Percentiles rank a stretch among this genome's conserved stretches.
Evolutionary conservation across 1,139 yeast species (phyloP).

Genomic region (Pichia cactophila): DNA sequence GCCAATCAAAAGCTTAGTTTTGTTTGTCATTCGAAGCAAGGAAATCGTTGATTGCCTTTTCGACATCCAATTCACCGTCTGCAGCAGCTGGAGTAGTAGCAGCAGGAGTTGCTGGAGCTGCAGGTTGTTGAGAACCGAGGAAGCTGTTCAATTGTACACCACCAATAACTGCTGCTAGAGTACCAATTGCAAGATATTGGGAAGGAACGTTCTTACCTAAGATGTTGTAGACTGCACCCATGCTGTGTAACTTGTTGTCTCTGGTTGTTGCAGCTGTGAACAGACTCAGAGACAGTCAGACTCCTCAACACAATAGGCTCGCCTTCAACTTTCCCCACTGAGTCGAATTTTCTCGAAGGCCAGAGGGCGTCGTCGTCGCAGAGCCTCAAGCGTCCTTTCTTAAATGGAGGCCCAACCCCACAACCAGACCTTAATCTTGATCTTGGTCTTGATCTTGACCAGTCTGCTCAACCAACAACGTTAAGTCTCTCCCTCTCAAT

Average conservation of each 20-base stretch:
- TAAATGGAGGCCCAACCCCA: neutral
- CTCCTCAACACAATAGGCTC: neutral
- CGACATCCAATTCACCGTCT: constrained; percentile 52
- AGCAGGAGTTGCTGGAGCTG: constrained; percentile 40
- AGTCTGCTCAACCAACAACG: neutral
- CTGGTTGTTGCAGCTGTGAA: neutral
- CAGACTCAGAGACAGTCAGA: neutral
- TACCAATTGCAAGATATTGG: constrained; percentile 40
- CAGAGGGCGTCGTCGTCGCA: neutral
- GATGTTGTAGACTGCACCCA: constrained; percentile 59
- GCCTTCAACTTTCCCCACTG: neutral
- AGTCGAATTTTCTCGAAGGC: constrained; percentile 1
- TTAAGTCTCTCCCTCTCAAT: neutral
- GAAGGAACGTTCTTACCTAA: constrained; percentile 60
- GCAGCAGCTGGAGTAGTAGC: constrained; percentile 33
- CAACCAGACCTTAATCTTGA: neutral
- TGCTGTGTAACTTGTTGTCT: constrained; percentile 19
- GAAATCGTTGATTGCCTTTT: constrained; percentile 39
- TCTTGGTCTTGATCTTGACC: too few species aligned
- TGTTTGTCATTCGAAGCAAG: constrained; percentile 18
- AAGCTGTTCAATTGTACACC: constrained; percentile 24
- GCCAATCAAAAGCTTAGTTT: neutral
- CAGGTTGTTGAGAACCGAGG: constrained; percentile 25
- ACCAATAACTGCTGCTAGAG: constrained; percentile 32
- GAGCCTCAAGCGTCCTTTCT: neutral